These are phyloP conservation scores for Diaporthe sp. DNA, from an alignment of 2,329 filamentous ascomycete genomes.

Conservation along the genomic window DNA sequence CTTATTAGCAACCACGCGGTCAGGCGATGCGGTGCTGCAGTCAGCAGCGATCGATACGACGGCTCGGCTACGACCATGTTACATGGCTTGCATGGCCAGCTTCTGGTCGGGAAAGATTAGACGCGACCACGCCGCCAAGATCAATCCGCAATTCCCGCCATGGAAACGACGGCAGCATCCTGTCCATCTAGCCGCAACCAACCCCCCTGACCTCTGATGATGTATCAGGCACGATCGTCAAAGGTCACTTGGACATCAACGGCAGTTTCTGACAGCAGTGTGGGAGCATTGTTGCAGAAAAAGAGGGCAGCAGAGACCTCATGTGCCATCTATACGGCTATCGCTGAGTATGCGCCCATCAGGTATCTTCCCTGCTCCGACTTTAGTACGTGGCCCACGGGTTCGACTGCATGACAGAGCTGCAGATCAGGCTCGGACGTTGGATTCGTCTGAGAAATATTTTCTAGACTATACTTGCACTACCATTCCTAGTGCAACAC, in stretches of 20 bases:
- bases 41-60: slow-evolving; percentile 19
- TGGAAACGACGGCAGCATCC: not conserved
- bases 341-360: not conserved
- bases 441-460: not conserved
- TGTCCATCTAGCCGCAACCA: not conserved
- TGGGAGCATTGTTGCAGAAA: not conserved
- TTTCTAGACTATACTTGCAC: not conserved
- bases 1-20: slow-evolving; percentile 16
- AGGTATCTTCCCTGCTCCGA: slow-evolving; percentile 17
- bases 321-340: not conserved
- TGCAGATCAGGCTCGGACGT: not conserved
- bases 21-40: slow-evolving; percentile 3
- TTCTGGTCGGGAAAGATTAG: slow-evolving; percentile 24
- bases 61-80: slow-evolving; percentile 16
- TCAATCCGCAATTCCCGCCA: not conserved
- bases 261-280: not conserved
- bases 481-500: not conserved
- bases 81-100: not conserved
- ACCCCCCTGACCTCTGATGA: not conserved
- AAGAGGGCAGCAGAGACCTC: not conserved
- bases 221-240: not conserved
- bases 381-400: not conserved
- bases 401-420: slow-evolving; percentile 11
- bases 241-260: slow-evolving; percentile 7
- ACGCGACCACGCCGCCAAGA: slow-evolving; percentile 9